Evolutionary conservation across 352 stramenopile genomes (phyloP), one percentile per base, ranked within the genome.

Genomic region (Phytophthora sojae): DNA sequence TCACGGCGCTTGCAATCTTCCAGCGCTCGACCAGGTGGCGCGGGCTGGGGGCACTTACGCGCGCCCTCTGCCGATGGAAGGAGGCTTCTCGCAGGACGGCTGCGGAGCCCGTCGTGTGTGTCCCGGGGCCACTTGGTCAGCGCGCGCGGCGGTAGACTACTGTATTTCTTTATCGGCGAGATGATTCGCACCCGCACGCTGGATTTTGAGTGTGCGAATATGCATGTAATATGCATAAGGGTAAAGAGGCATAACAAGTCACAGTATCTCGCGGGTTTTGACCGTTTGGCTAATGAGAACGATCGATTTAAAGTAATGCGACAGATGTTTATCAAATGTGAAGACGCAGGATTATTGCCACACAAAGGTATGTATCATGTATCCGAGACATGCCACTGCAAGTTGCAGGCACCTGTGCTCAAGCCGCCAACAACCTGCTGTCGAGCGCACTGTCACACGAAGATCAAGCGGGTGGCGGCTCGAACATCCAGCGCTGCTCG

Each of bases 151-250:
- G 19, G 5, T 47, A n/a, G 23, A 30, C 44, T 32, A 56, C 26
- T 1, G 21, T 21, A 29, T 30, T 30, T 30, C 5, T 30, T 30
- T 30, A 42, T 42, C 35, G 35, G 12, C 35, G 45, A 55, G 14
- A 70, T 70, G 63, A 70, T 71, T 66, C 57, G 50, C 50, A 71
- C 64, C 64, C 64, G 62, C 32, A 32, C 49, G 25, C 45, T 71
- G 55, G 55, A 66, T 71, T 66, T 59, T 17, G 53, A 8, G 32
- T 42, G 2, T 6, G 17, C 14, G 21, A 21, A 21, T 21, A 21
- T 21, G 21, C 21, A 21, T 21, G 21, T 1, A 21, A 21, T 21
- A n/a, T n/a, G 39, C 39, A 49, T n/a, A 8, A 49, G 14, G 15
- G 6, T 49, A 49, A n/a, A 21, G 17, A 49, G 39, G 39, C 7